Conservation (phyloP, 352 stramenopile genomes). For the Phytophthora palmivora region DNA sequence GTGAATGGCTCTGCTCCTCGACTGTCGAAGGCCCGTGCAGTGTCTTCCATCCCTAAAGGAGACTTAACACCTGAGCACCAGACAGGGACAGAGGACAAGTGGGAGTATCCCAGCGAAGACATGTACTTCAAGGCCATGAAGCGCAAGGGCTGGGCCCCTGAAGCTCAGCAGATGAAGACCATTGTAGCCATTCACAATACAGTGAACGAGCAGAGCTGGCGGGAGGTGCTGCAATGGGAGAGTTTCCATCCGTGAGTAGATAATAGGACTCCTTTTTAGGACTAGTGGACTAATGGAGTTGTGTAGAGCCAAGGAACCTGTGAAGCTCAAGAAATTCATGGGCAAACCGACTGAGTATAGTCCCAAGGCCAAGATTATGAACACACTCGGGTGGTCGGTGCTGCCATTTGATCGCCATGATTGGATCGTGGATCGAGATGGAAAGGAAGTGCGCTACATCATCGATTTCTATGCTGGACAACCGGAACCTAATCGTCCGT, state of each 20-base stretch:
- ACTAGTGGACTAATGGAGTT: not conserved
- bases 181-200: constrained; percentile 98
- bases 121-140: constrained; percentile 99
- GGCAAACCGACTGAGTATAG: constrained; percentile 95
- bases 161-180: constrained; percentile 93
- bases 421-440: constrained; percentile 95
- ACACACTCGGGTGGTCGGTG: constrained; percentile 87
- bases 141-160: constrained; percentile 94
- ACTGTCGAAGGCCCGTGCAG: constrained; percentile 88
- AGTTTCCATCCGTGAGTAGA: constrained; percentile 55
- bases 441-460: constrained; percentile 96
- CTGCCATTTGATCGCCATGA: constrained; percentile 98
- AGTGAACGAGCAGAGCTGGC: constrained; percentile 97
- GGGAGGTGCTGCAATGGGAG: constrained; percentile 94
- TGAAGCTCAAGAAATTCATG: constrained; percentile 95
- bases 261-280: not conserved
- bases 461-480: constrained; percentile 99
- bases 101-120: constrained; percentile 97
- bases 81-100: constrained; percentile 63
- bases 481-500: constrained; percentile 65
- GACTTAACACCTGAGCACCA: constrained; percentile 81
- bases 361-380: constrained; percentile 94
- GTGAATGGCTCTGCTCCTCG: constrained; percentile 35
- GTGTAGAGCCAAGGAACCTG: constrained; percentile 47
- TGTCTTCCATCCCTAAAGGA: constrained; percentile 96